These are phyloP conservation scores for Fragilaria radians DNA, from an alignment of 108 stramenopile species.

Conservation along the genomic window DNA sequence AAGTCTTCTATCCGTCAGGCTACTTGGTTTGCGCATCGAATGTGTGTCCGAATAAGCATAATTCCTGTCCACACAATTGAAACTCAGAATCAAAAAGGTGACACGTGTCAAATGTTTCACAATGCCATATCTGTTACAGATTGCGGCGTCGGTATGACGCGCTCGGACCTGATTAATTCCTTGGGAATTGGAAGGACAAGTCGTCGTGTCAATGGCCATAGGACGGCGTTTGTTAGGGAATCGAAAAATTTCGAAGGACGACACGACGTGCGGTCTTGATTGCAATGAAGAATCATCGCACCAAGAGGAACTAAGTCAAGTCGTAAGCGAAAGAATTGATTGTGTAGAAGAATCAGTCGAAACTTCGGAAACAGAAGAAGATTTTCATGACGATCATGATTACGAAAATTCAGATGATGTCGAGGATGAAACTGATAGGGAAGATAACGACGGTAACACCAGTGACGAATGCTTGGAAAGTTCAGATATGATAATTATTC, in stretches of 20 bases:
- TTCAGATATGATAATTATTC: neutral
- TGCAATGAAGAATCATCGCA: neutral
- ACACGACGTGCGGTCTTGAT: neutral
- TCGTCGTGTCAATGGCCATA: neutral
- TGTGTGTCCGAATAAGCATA: neutral
- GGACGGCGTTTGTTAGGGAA: neutral
- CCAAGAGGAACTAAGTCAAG: neutral
- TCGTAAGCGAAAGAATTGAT: slow-evolving; percentile 1
- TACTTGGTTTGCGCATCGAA: slow-evolving; percentile 3
- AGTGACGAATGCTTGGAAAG: neutral
- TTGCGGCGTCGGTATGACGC: slow-evolving; percentile 35
- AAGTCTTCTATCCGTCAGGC: neutral
- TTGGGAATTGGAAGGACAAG: slow-evolving; percentile 22
- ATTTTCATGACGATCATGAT: slow-evolving; percentile 8
- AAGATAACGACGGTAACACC: neutral
- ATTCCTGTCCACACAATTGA: slow-evolving; percentile 5
- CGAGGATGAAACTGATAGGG: slow-evolving; percentile 3
- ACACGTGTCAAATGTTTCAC: neutral
- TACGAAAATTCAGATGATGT: slow-evolving; percentile 6
- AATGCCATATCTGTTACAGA: slow-evolving; percentile 31
- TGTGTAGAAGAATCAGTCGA: slow-evolving; percentile 10
- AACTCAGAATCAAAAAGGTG: slow-evolving; percentile 7
- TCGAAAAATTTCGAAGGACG: neutral
- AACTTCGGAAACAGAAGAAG: slow-evolving; percentile 5
- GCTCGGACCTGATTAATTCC: slow-evolving; percentile 34